phyloP scores from a whole-genome alignment of 805 yeast genomes.

The Metschnikowia continentalis region DNA sequence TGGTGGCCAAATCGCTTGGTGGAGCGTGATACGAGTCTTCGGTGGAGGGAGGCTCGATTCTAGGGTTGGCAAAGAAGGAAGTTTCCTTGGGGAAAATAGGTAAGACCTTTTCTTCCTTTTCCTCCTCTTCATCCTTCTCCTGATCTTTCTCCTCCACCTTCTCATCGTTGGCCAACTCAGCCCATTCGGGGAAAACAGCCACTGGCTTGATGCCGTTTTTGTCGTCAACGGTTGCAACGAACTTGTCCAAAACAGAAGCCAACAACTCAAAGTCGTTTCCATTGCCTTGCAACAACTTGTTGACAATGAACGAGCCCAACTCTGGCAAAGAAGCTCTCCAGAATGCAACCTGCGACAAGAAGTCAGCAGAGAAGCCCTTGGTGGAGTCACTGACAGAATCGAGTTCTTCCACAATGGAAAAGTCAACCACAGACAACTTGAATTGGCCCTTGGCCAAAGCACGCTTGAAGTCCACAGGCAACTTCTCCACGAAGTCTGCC shows the following conservation, averaged over 20 bases:
- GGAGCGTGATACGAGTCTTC: constrained; percentile 37
- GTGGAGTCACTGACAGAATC: constrained; percentile 50
- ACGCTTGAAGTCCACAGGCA: constrained; percentile 52
- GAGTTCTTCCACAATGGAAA: constrained; percentile 57
- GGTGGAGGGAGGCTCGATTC: constrained; percentile 25
- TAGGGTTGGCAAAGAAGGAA: constrained; percentile 61
- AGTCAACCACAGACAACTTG: constrained; percentile 56
- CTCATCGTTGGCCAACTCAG: constrained; percentile 21
- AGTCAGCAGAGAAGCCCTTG: constrained; percentile 64
- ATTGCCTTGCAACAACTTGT: constrained; percentile 74
- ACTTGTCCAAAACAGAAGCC: constrained; percentile 64
- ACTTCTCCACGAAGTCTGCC: constrained; percentile 48
- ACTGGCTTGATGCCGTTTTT: constrained; percentile 37
- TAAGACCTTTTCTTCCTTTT: constrained; percentile 23
- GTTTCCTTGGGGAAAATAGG: constrained; percentile 60
- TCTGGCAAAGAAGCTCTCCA: constrained; percentile 69
- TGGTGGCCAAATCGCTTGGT: constrained; percentile 55
- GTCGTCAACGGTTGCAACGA: constrained; percentile 56
- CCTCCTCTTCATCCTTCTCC: constrained; percentile 17
- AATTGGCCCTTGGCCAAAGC: constrained; percentile 50
- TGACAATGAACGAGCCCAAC: constrained; percentile 61
- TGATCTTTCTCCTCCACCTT: constrained; percentile 20
- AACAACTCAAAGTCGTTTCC: constrained; percentile 79
- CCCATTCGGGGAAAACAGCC: constrained; percentile 31
- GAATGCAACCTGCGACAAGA: constrained; percentile 75